Evolutionary conservation across 164 flowering plant genomes (phyloP), one percentile per base, ranked within the genome.

Genomic region (Echeveria elegans): DNA sequence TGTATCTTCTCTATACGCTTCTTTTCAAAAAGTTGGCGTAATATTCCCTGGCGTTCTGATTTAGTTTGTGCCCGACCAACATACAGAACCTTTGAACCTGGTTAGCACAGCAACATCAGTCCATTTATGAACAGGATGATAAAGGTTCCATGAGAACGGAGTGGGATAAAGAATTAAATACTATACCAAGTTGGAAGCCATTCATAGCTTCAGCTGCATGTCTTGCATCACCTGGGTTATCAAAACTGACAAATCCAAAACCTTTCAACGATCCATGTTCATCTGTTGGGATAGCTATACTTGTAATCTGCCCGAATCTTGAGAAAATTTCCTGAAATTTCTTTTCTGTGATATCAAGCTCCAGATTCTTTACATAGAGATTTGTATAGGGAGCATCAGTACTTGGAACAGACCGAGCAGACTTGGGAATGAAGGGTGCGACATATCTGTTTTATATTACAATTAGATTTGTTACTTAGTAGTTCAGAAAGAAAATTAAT

Each of bases 171-270:
- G 29, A 12, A 59, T 37, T n/a, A 61, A 29, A 2, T 69, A 15
- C 26, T 53, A 77, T 68, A 92, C 96, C 97, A 68, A 88, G 76
- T 71, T 78, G 78, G 64, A 68, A 67, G 71, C 91, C 98, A 82
- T 89, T 78, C 87, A 89, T 78, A 1, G 77, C 75, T 70, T 88
- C 90, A 71, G 77, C 19, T 45, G 98, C 98, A 40, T 62, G 38
- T 63, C 70, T 83, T 14, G 97, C 96, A 77, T 86, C 91, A 61
- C 82, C 89, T 11, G 96, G 80, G 56, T 67, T 77, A 5, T 84
- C 95, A 77, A 83, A 89, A 70, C 87, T 89, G 18, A 94, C 90
- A 77, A 94, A 94, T 41, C 96, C 98, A 83, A 90, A 94, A 30
- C 98, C 95, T 71, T 65, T 88, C 4, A 96, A 85, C 18, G 63